Evolutionary conservation across 164 flowering plant genomes (phyloP), one percentile per base, ranked within the genome.

Genomic region (Vitis labrusca): DNA sequence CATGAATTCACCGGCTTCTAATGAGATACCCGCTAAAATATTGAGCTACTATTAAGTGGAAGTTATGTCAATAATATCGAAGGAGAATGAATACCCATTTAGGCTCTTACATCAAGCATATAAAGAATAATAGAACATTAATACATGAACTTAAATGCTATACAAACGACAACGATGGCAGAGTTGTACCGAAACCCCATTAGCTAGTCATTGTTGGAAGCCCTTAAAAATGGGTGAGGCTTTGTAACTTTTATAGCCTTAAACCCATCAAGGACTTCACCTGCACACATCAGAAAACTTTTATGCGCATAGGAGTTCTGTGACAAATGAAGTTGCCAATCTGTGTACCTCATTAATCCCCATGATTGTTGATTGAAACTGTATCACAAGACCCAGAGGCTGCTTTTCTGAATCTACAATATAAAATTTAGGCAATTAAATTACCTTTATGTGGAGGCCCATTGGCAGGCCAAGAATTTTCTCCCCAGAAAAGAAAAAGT

Each of bases 171-270:
- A 14, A 53, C 10, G 56, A 6, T 13, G 14, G 56, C 56, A 53
- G 1, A n/a, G 56, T 10, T 6, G n/a, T 4, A 53, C 56, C 16
- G 7, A 11, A 51, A 53, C n/a, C n/a, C n/a, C 44, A 37, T 53
- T 53, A 5, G 15, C 56, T 13, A 13, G 15, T 53, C n/a, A 37
- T 6, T 13, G 5, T 12, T 6, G 56, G n/a, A 53, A n/a, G 14
- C n/a, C n/a, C 56, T 53, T 53, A 37, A 37, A 53, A 53, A 53
- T 53, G 56, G 56, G n/a, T 53, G 56, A 53, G 56, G 56, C n/a
- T 6, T 12, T 10, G n/a, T n/a, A 53, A 53, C 44, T 53, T 14
- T 12, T 14, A 53, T 12, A 53, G 56, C 7, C 15, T 53, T 53
- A n/a, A 10, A 53, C 56, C 56, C 56, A 53, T 53, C 56, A 11